Evolutionary conservation across 805 yeast genomes (phyloP).

Genomic region (Diddensiella caesifluorescens): DNA sequence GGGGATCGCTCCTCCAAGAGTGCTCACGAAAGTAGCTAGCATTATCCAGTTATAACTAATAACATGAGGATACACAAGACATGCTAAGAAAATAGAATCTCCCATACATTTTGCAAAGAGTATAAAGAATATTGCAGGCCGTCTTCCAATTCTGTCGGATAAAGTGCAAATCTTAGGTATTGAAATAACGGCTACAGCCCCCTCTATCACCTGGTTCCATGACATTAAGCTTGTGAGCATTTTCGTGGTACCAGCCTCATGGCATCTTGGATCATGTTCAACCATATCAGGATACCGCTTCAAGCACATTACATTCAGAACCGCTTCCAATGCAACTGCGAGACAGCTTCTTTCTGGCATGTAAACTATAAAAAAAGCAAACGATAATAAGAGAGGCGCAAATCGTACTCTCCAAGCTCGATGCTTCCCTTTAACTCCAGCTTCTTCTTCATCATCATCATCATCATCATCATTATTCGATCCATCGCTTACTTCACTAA

Average conservation of each 20-base stretch:
- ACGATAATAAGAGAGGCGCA: too few relatives aligned
- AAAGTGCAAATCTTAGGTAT: conserved; percentile 47
- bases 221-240: conserved; percentile 12
- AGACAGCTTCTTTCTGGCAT: too few relatives aligned
- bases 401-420: too few relatives aligned
- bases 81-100: background rate
- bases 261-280: conserved; percentile 20
- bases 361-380: too few relatives aligned
- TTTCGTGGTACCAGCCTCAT: conserved; percentile 10
- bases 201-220: conserved; percentile 10
- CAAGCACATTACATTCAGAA: too few relatives aligned
- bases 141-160: conserved; percentile 61
- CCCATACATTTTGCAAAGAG: conserved; percentile 6
- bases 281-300: too few relatives aligned
- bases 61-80: background rate
- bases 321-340: too few relatives aligned
- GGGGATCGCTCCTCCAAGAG: conserved; percentile 54
- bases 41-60: conserved; percentile 31
- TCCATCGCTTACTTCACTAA: too few relatives aligned
- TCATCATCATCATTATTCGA: too few relatives aligned
- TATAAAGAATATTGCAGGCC: conserved; percentile 37
- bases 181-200: conserved; percentile 12
- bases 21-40: conserved; percentile 38
- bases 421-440: too few relatives aligned
- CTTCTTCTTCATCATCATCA: too few relatives aligned